Evolutionary conservation across 768 basidiomycete genomes (phyloP).

Genomic region (Neoboletus magnificus): DNA sequence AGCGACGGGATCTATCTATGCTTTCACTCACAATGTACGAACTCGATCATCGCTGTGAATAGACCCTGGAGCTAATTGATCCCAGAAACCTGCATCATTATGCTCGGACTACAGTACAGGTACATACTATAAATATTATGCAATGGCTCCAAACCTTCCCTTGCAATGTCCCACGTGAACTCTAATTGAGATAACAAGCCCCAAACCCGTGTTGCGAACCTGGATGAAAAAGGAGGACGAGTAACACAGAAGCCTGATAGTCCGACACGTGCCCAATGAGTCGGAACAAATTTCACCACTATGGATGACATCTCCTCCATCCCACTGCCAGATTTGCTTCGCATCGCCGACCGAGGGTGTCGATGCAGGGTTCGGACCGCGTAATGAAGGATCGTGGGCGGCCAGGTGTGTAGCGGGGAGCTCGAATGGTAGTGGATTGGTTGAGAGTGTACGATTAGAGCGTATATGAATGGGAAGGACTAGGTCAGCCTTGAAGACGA

Average conservation of each 20-base stretch:
- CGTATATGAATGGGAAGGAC: conserved; percentile 39
- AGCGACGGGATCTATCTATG: no score
- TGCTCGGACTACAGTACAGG: neutral
- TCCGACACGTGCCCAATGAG: neutral
- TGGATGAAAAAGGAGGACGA: neutral
- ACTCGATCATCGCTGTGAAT: neutral
- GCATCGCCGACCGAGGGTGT: conserved; percentile 22
- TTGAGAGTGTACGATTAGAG: conserved; percentile 36
- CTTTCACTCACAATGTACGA: no score
- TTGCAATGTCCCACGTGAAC: neutral
- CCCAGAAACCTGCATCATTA: neutral
- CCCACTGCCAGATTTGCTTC: conserved; percentile 17
- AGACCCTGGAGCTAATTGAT: neutral
- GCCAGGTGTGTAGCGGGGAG: conserved; percentile 18
- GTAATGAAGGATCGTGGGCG: conserved; percentile 4
- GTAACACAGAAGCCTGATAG: neutral
- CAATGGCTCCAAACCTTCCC: neutral
- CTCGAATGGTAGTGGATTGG: conserved; percentile 22
- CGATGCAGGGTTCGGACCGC: conserved; percentile 17
- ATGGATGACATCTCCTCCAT: conserved; percentile 25
- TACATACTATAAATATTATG: neutral
- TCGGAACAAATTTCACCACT: neutral
- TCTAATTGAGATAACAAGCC: no score
- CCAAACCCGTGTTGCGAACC: neutral
- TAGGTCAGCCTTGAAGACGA: conserved; percentile 39